These are phyloP conservation scores for Chlamydomonas sp. DNA, from an alignment of 139 green algal species.

Conservation along the genomic window DNA sequence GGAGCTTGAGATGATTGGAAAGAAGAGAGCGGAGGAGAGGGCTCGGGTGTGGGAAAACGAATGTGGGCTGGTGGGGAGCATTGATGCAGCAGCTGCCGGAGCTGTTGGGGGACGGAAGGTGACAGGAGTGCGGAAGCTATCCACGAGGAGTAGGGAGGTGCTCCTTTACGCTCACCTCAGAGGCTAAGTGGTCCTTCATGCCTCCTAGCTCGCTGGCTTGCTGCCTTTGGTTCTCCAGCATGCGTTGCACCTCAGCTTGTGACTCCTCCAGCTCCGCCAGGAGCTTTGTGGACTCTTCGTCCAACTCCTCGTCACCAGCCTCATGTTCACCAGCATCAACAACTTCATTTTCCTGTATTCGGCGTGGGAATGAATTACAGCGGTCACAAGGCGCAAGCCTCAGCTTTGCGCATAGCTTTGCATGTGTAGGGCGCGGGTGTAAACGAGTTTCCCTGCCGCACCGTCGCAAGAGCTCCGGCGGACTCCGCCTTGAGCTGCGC, in stretches of 20 bases:
- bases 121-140: not conserved
- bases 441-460: no score
- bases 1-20: not conserved
- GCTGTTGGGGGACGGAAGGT: not conserved
- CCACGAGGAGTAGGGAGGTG: not conserved
- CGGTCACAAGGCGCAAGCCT: no score
- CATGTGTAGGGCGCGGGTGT: no score
- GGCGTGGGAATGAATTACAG: no score
- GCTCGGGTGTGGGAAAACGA: no score
- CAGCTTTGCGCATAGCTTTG: no score
- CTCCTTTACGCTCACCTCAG: conserved; percentile 32
- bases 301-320: conserved; percentile 2
- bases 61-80: no score
- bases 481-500: no score
- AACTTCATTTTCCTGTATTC: no score
- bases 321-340: not conserved
- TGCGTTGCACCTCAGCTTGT: conserved; percentile 49
- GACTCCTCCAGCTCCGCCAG: conserved; percentile 37
- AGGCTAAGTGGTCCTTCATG: conserved; percentile 43
- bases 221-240: conserved; percentile 37
- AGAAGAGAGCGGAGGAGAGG: no score
- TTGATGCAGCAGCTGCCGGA: no score
- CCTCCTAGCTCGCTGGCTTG: conserved; percentile 41
- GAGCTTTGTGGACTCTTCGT: conserved; percentile 31
- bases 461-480: no score